These are phyloP conservation scores for Jacaranda copaia DNA, from an alignment of 257 asterid species.

Conservation along the genomic window DNA sequence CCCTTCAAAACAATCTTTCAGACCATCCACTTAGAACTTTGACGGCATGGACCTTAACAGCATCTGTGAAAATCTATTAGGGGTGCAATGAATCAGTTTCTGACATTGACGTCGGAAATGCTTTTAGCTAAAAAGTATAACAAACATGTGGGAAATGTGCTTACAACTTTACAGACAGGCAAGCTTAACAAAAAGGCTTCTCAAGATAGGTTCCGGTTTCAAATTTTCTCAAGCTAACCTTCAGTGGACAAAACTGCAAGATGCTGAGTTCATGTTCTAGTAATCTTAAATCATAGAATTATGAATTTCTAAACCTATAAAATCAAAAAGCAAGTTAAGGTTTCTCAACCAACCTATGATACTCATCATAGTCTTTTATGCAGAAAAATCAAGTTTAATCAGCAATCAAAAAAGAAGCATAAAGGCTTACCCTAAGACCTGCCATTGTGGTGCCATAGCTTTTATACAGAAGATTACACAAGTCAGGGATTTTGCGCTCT, in stretches of 20 bases:
- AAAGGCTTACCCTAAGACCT: slow-evolving; percentile 76
- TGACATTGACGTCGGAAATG: no score
- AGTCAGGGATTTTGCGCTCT: slow-evolving; percentile 57
- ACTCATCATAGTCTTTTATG: slow-evolving; percentile 64
- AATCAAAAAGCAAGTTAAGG: neutral
- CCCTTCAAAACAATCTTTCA: slow-evolving; percentile 89
- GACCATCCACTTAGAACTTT: slow-evolving; percentile 60
- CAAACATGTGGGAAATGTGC: slow-evolving; percentile 28
- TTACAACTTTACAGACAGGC: slow-evolving; percentile 81
- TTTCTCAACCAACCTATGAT: slow-evolving; percentile 61
- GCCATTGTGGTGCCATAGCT: slow-evolving; percentile 98
- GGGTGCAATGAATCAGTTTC: neutral
- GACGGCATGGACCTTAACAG: slow-evolving; percentile 76
- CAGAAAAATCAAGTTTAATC: neutral
- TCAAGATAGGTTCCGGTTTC: slow-evolving; percentile 80
- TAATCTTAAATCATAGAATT: neutral
- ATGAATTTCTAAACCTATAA: neutral
- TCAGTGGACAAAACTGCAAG: slow-evolving; percentile 85
- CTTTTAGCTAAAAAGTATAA: neutral
- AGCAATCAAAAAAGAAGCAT: neutral
- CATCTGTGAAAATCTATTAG: slow-evolving; percentile 86
- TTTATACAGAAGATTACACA: slow-evolving; percentile 75
- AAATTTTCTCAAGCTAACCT: slow-evolving; percentile 87
- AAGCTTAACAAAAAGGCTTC: slow-evolving; percentile 73
- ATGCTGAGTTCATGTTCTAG: neutral